These are phyloP conservation scores for Rhodotorula sphaerocarpa DNA, from an alignment of 768 basidiomycete species.

Conservation along the genomic window DNA sequence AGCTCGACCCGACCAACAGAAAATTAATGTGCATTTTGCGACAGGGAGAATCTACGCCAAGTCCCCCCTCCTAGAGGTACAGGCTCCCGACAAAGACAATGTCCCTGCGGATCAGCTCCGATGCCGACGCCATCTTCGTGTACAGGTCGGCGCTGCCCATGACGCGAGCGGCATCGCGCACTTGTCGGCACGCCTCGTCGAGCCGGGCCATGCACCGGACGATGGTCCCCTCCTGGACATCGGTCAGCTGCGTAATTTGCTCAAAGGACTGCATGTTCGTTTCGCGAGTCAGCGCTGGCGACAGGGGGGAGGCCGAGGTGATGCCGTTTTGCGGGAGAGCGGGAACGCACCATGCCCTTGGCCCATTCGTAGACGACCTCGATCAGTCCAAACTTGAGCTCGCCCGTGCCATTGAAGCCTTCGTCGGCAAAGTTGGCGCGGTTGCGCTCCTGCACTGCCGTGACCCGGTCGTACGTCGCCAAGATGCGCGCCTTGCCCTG, in stretches of 20 bases:
- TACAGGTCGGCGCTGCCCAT: constrained; percentile 93
- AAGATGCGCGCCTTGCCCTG: constrained; percentile 67
- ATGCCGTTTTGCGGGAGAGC: no score
- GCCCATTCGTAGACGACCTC: constrained; percentile 99
- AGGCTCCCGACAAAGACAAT: constrained; percentile 45
- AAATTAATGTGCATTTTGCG: no score
- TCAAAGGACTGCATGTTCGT: constrained; percentile 77
- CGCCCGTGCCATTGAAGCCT: constrained; percentile 42
- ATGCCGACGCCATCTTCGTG: constrained; percentile 95
- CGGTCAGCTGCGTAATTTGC: constrained; percentile 83
- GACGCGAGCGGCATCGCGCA: constrained; percentile 90
- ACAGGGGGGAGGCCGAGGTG: no score
- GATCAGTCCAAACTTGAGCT: constrained; percentile 80
- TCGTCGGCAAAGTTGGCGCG: constrained; percentile 62
- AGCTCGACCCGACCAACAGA: no score
- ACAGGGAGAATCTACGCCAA: not conserved
- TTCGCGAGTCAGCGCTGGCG: no score
- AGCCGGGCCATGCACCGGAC: constrained; percentile 90
- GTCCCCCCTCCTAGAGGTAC: constrained; percentile 2
- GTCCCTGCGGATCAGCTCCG: constrained; percentile 87
- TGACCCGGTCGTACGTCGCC: constrained; percentile 68
- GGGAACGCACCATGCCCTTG: constrained; percentile 87
- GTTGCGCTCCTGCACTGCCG: constrained; percentile 66
- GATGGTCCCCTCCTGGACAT: constrained; percentile 92
- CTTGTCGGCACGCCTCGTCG: constrained; percentile 94